Evolutionary conservation across 495 filamentous ascomycete species (phyloP), one percentile per base, ranked within the genome.

Genomic region (Lophiotrema nucula): DNA sequence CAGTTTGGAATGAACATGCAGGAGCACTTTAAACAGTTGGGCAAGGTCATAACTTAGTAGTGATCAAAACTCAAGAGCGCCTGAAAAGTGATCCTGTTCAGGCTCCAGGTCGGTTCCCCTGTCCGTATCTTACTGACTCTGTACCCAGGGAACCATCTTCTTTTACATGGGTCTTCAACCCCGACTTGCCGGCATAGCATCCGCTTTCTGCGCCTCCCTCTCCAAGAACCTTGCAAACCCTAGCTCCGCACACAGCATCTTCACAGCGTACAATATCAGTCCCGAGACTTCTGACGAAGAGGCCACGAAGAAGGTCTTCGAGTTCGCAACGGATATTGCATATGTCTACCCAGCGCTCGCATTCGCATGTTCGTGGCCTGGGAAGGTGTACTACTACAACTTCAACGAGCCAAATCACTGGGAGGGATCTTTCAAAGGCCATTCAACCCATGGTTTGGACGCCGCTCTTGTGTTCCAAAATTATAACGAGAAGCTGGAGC

Each of bases 391-490:
- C 50, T 68, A 77, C 6, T 79, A 78, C 65, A 70, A 78, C 33
- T 78, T 79, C 68, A 76, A 79, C 49, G 73, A 76, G 37, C 67
- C 67, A 0, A 79, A 78, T 57, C 77, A 77, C 0, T 80, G 75
- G 73, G 72, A 77, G 11, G 77, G 77, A 1, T 64, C 65, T 4
- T 77, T 69, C 67, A 75, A 77, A 51, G 73, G 72, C 4, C 56
- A 52, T 12, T 58, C 71, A 11, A 72, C 59, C 5, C 78, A 81
- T 51, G 70, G 79, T 43, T 70, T 81, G 0, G 78, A 79, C 37
- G 56, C 74, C n/a, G 70, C 71, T 1, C 78, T 72, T 45, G 60
- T 79, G 13, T 78, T 77, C 63, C 74, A 78, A 64, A 77, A 77
- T 35, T 76, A 69, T 54, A 66, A 67, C 11, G 70, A 77, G 19